A percentile compares a stretch with the other conserved stretches of the same genome.
phyloP scores from a whole-genome alignment of 2,329 filamentous ascomycete genomes.

The Thielaviopsis populi region DNA sequence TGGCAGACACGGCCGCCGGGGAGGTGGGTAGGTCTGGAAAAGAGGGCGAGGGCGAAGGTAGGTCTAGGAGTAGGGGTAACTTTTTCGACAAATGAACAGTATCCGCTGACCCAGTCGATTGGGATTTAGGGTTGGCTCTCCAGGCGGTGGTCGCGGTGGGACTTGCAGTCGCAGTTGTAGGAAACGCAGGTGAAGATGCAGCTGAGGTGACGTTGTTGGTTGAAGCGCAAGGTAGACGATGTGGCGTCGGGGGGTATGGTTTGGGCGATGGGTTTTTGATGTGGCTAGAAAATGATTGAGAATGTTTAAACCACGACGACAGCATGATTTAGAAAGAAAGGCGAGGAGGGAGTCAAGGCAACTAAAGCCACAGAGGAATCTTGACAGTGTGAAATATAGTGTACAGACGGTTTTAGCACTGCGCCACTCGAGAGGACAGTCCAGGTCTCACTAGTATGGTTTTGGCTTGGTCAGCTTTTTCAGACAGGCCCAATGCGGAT shows the following conservation, averaged over 20 bases:
- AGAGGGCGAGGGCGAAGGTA: conserved; percentile 1
- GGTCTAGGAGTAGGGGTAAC: conserved; percentile 1
- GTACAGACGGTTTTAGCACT: background rate
- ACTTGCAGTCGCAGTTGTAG: conserved; percentile 7
- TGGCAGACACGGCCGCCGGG: conserved; percentile 2
- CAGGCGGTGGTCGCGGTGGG: conserved; percentile 7
- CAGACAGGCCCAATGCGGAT: background rate
- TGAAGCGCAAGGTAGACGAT: background rate
- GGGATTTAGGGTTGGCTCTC: conserved; percentile 12
- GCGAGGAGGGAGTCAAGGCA: conserved; percentile 6
- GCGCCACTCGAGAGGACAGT: background rate
- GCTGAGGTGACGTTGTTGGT: background rate
- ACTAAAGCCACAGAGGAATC: conserved; percentile 8
- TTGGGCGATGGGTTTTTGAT: background rate
- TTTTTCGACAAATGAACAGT: conserved; percentile 9
- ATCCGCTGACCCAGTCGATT: conserved; percentile 6
- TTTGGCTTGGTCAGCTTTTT: conserved; percentile 10
- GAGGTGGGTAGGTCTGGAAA: conserved; percentile 3
- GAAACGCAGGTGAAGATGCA: background rate
- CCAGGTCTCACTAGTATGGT: conserved; percentile 10
- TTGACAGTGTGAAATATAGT: conserved; percentile 2
- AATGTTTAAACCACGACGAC: conserved; percentile 5
- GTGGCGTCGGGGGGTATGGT: background rate
- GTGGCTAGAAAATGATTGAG: conserved; percentile 1
- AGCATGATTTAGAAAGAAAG: conserved; percentile 9